Conservation (phyloP, 2,329 filamentous ascomycete genomes). For the Aureobasidium lini region DNA sequence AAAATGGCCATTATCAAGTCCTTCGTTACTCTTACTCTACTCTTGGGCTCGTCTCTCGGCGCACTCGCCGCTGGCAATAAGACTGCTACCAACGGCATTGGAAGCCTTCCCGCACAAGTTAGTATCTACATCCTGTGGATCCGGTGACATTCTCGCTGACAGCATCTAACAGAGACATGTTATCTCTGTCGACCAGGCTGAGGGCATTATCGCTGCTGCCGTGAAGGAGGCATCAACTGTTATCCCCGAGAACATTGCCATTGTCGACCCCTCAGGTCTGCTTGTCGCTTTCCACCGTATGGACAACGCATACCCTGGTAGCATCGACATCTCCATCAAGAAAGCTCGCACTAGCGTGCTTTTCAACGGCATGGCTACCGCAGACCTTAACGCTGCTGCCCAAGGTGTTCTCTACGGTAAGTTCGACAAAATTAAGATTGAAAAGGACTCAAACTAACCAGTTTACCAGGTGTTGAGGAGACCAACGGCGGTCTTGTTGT, state of each 20-base stretch:
- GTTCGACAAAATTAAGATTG: neutral
- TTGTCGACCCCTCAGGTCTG: constrained; percentile 22
- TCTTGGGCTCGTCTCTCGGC: neutral
- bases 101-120: constrained; percentile 8
- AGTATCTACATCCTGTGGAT: neutral
- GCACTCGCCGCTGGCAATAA: constrained; percentile 1
- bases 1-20: constrained; percentile 6
- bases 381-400: constrained; percentile 20
- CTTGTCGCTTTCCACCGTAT: constrained; percentile 26
- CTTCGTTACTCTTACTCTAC: neutral
- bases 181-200: constrained; percentile 21
- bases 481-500: constrained; percentile 25
- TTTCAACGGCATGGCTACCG: constrained; percentile 24
- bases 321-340: constrained; percentile 24
- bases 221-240: constrained; percentile 16
- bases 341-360: constrained; percentile 24
- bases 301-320: constrained; percentile 25
- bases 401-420: constrained; percentile 16
- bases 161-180: constrained; percentile 21
- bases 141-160: neutral
- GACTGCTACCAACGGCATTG: constrained; percentile 10
- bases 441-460: neutral
- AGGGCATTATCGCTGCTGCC: constrained; percentile 21
- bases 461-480: constrained; percentile 20
- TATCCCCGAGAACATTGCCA: constrained; percentile 24